Percentiles rank a stretch among this genome's conserved stretches.
Evolutionary conservation across 768 basidiomycete species (phyloP).

Genomic region (Tricholoma bakamatsutake): DNA sequence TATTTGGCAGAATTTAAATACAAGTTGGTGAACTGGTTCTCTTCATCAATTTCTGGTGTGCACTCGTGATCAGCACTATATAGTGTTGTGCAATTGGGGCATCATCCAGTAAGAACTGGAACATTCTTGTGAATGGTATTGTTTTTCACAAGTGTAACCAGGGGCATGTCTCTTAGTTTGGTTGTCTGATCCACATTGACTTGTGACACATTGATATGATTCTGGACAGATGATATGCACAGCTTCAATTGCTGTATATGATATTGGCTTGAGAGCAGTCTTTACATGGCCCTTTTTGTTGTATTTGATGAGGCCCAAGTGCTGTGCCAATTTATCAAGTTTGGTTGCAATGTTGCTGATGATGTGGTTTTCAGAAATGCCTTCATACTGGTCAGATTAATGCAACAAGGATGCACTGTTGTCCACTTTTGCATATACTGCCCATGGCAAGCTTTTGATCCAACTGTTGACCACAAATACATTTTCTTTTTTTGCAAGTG

Average conservation of each 20-base stretch:
- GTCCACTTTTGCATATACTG: background rate
- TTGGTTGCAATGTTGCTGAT: background rate
- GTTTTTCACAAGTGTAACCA: too few species aligned
- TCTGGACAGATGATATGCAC: background rate
- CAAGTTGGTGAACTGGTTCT: too few species aligned
- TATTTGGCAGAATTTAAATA: too few species aligned
- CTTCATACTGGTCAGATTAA: background rate
- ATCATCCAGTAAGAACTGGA: background rate
- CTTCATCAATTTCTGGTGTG: background rate
- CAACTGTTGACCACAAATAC: background rate
- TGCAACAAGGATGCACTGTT: background rate
- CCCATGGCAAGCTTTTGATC: background rate
- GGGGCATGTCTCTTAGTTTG: too few species aligned
- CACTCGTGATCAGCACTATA: background rate
- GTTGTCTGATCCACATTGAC: too few species aligned
- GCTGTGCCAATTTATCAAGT: constrained; percentile 12
- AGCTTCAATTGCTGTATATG: background rate
- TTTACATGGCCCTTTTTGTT: background rate
- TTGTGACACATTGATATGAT: background rate
- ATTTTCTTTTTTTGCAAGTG: background rate
- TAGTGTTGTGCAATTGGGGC: background rate
- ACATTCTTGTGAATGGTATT: background rate
- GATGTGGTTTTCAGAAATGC: background rate
- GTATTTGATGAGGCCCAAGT: constrained; percentile 9
- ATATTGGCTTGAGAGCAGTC: background rate